phyloP scores from a whole-genome alignment of 208 protist species.

The Wallacemonas sp. region DNA sequence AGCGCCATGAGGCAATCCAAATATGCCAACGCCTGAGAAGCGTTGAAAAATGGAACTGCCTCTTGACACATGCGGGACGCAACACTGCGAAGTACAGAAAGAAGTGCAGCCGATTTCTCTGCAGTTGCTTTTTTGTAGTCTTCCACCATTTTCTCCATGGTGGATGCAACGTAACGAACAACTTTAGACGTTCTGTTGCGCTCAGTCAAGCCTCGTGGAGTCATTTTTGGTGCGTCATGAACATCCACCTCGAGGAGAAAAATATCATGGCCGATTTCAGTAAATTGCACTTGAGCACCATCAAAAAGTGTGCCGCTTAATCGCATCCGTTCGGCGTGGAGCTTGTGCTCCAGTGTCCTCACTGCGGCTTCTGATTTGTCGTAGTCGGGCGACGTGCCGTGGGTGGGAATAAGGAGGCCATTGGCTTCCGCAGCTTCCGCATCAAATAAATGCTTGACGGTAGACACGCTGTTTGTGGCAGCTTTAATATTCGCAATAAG shows the following conservation, averaged over 20 bases:
- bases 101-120: slow-evolving; percentile 56
- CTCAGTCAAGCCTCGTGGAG: slow-evolving; percentile 60
- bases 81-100: slow-evolving; percentile 61
- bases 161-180: slow-evolving; percentile 68
- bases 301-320: slow-evolving; percentile 53
- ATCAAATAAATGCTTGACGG: slow-evolving; percentile 75
- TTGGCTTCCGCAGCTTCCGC: slow-evolving; percentile 33
- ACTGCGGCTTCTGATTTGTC: slow-evolving; percentile 50
- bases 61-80: slow-evolving; percentile 72
- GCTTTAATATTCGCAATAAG: slow-evolving; percentile 42
- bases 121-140: slow-evolving; percentile 60
- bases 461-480: slow-evolving; percentile 32
- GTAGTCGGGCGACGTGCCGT: slow-evolving; percentile 56
- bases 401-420: slow-evolving; percentile 65
- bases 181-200: slow-evolving; percentile 61
- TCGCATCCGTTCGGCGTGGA: slow-evolving; percentile 47
- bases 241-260: slow-evolving; percentile 85
- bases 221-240: slow-evolving; percentile 39
- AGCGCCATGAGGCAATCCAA: slow-evolving; percentile 83
- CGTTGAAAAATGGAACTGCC: slow-evolving; percentile 57
- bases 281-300: slow-evolving; percentile 52
- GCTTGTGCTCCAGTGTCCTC: slow-evolving; percentile 38
- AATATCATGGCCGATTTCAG: slow-evolving; percentile 80
- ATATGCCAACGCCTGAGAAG: slow-evolving; percentile 65
- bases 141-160: slow-evolving; percentile 44